Evolutionary conservation across 208 protist species (phyloP).

Genomic region (Hexamita inflata): DNA sequence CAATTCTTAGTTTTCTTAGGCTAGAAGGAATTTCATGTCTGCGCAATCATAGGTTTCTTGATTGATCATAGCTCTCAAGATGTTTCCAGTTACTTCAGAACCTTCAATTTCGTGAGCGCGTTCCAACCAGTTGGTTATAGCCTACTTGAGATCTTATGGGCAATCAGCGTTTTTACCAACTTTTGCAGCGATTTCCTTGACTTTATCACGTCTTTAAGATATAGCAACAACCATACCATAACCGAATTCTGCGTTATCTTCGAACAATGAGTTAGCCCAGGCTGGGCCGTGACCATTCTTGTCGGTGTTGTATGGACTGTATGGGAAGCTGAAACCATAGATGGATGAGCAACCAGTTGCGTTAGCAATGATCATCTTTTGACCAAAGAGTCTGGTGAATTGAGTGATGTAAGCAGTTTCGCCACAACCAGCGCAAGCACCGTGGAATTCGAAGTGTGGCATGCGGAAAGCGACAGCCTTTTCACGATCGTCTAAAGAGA

Average conservation of each 20-base stretch:
- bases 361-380: constrained; percentile 57
- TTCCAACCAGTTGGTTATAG: constrained; percentile 18
- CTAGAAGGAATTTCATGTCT: not conserved
- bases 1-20: constrained; percentile 33
- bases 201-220: constrained; percentile 12
- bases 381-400: constrained; percentile 58
- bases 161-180: not conserved
- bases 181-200: constrained; percentile 1
- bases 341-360: constrained; percentile 53
- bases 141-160: not conserved
- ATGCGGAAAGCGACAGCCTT: constrained; percentile 48
- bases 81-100: not conserved
- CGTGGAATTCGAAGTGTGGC: constrained; percentile 57
- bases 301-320: constrained; percentile 29
- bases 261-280: constrained; percentile 45
- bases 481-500: not conserved
- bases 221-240: constrained; percentile 33
- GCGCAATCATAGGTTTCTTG: not conserved
- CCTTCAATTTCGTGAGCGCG: not conserved
- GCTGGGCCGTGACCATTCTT: constrained; percentile 40
- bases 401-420: constrained; percentile 59
- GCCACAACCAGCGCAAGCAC: constrained; percentile 58
- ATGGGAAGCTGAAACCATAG: constrained; percentile 34
- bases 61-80: not conserved
- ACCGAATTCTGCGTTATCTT: constrained; percentile 47